phyloP scores from a whole-genome alignment of 441 rosid species.

The Corymbia citriodora region DNA sequence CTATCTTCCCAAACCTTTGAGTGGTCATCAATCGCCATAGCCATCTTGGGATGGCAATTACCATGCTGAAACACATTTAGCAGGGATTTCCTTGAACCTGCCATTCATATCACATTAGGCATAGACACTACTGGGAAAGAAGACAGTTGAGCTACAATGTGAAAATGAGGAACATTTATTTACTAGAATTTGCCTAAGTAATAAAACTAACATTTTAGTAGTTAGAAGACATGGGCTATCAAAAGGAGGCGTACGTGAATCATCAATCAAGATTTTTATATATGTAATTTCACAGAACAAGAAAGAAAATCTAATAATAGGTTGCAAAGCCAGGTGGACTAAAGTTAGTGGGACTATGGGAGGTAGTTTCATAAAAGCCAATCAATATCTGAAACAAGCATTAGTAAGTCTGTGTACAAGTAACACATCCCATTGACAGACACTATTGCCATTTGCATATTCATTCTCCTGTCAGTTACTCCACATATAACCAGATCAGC shows the following conservation, averaged over 20 bases:
- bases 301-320: background rate
- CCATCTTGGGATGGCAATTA: conserved; percentile 93
- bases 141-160: background rate
- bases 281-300: background rate
- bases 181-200: background rate
- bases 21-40: conserved; percentile 97
- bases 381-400: background rate
- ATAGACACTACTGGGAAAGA: background rate
- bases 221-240: background rate
- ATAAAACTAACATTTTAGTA: background rate
- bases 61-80: conserved; percentile 83
- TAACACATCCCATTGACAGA: background rate
- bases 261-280: background rate
- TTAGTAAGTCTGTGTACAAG: background rate
- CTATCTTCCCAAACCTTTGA: conserved; percentile 96
- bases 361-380: background rate
- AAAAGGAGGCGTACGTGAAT: background rate
- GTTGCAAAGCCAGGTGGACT: background rate
- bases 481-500: background rate
- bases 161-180: background rate
- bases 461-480: background rate
- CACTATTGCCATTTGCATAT: background rate
- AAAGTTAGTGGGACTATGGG: background rate
- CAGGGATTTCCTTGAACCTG: conserved; percentile 89
- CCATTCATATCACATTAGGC: conserved; percentile 7